These are phyloP conservation scores for Claviceps cyperi DNA, from an alignment of 2,329 filamentous ascomycete species.

Conservation along the genomic window DNA sequence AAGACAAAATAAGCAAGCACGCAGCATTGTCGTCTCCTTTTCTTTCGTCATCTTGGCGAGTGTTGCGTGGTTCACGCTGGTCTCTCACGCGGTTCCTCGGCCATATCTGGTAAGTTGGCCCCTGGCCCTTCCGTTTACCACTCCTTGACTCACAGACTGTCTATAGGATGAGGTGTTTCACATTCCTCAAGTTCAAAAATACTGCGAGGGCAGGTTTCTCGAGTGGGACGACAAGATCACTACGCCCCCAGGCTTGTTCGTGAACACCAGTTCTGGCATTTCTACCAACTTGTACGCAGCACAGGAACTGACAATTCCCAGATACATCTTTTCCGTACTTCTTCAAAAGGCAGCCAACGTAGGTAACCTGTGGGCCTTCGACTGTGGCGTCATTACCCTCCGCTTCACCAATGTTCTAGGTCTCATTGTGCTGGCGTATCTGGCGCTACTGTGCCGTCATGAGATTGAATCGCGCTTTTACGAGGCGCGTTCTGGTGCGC, in stretches of 20 bases:
- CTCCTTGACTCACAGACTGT: constrained; percentile 5
- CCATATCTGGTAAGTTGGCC: constrained; percentile 35
- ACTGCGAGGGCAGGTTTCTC: constrained; percentile 58
- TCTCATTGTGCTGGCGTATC: constrained; percentile 24
- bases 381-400: constrained; percentile 22
- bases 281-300: background rate
- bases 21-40: background rate
- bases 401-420: constrained; percentile 33
- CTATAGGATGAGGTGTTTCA: constrained; percentile 73
- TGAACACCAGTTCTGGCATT: background rate
- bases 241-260: constrained; percentile 72
- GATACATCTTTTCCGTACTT: constrained; percentile 30
- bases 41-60: constrained; percentile 8
- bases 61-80: constrained; percentile 10
- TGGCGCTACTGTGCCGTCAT: constrained; percentile 37
- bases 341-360: constrained; percentile 11
- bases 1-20: background rate
- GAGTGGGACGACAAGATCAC: constrained; percentile 97
- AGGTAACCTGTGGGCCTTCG: constrained; percentile 7
- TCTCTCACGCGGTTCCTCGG: constrained; percentile 27
- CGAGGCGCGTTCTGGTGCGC: constrained; percentile 9
- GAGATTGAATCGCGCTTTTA: constrained; percentile 31
- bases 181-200: constrained; percentile 78
- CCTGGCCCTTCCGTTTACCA: background rate
- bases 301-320: constrained; percentile 11